Percentiles rank a stretch among this genome's conserved stretches.
phyloP scores from a whole-genome alignment of 805 yeast genomes.

The Peterozyma xylosa region DNA sequence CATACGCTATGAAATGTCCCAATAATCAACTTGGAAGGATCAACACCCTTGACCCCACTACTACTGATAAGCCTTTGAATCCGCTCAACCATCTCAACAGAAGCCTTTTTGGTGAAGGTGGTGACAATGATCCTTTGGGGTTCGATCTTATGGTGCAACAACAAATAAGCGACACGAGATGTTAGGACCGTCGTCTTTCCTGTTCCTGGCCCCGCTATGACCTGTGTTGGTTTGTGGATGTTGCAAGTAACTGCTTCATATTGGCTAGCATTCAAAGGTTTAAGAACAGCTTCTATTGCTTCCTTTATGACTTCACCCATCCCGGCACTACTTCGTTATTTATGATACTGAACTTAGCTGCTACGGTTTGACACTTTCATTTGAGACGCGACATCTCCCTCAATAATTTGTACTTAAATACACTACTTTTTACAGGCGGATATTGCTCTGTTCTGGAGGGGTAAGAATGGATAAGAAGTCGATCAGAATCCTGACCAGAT shows the following conservation, averaged over 20 bases:
- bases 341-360: no score
- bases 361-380: no score
- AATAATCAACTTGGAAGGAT: conserved; percentile 42
- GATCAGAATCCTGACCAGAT: no score
- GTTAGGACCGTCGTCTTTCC: conserved; percentile 82
- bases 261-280: conserved; percentile 32
- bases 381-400: no score
- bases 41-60: conserved; percentile 16
- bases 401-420: no score
- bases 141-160: conserved; percentile 39
- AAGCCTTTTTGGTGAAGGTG: conserved; percentile 91
- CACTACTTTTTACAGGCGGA: no score
- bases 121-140: conserved; percentile 73
- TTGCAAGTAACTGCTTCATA: conserved; percentile 35
- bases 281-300: not conserved
- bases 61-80: conserved; percentile 27
- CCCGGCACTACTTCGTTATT: no score
- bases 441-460: no score
- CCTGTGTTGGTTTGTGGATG: conserved; percentile 31
- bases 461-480: no score
- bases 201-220: conserved; percentile 57
- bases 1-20: conserved; percentile 93
- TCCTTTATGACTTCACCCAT: not conserved
- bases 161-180: conserved; percentile 66
- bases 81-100: conserved; percentile 73